Percentiles rank a stretch among this genome's conserved stretches.
These are phyloP conservation scores for Coemansia sp. DNA, from an alignment of 192 early-diverging fungal genomes.

Conservation along the genomic window DNA sequence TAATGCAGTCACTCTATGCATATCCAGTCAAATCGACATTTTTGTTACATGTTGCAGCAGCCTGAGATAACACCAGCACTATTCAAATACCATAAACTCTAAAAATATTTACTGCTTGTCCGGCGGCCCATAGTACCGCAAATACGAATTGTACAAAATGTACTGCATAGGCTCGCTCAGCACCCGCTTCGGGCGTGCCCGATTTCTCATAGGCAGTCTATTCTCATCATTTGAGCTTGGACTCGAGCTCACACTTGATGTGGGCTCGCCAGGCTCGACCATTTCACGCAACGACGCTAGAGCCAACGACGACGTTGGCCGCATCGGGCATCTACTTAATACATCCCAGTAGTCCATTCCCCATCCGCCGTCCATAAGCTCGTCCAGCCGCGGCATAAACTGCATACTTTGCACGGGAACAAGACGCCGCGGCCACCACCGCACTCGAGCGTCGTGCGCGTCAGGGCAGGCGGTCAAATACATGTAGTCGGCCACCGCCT, in stretches of 20 bases:
- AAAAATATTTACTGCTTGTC: conserved; percentile 8
- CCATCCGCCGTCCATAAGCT: background rate
- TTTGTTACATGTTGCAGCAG: too few relatives aligned
- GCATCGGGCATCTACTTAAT: conserved; percentile 44
- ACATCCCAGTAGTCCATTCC: conserved; percentile 39
- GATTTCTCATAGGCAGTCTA: background rate
- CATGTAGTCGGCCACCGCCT: conserved; percentile 22
- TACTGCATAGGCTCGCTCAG: conserved; percentile 54
- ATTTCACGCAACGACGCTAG: conserved; percentile 42
- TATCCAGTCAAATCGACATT: too few relatives aligned
- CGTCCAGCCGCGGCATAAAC: conserved; percentile 43
- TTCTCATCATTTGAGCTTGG: too few relatives aligned
- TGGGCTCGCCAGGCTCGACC: conserved; percentile 2
- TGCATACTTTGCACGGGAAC: conserved; percentile 50
- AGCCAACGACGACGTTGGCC: conserved; percentile 44
- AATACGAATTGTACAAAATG: conserved; percentile 50
- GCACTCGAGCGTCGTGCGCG: conserved; percentile 7
- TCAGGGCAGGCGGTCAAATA: conserved; percentile 23
- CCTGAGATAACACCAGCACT: background rate
- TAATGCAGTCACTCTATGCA: too few relatives aligned
- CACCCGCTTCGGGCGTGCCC: conserved; percentile 19
- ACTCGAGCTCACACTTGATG: too few relatives aligned
- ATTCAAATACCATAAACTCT: background rate
- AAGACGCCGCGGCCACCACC: conserved; percentile 45
- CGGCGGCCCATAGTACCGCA: conserved; percentile 50